Evolutionary conservation across 2,329 filamentous ascomycete genomes (phyloP).

Genomic region (Podosphaera aphanis): DNA sequence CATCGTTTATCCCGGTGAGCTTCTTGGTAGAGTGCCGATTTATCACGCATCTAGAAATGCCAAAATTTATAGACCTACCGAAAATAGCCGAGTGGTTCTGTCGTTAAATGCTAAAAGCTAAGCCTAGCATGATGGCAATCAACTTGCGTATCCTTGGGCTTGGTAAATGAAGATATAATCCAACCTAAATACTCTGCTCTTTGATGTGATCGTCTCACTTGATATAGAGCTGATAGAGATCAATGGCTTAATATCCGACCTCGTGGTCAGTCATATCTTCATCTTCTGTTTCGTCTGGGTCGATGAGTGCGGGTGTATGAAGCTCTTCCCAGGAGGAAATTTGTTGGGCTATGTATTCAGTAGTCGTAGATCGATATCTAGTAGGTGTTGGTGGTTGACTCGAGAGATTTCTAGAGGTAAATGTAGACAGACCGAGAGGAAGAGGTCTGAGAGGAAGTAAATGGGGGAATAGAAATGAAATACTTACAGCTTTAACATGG

Average conservation of each 20-base stretch:
- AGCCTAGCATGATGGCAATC: neutral
- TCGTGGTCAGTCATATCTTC: conserved; percentile 5
- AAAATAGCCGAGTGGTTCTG: neutral
- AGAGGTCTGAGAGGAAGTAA: neutral
- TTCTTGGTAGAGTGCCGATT: neutral
- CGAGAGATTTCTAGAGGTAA: neutral
- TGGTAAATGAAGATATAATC: neutral
- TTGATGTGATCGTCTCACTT: neutral
- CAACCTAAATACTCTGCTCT: neutral
- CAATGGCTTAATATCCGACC: neutral
- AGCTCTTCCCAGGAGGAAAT: conserved; percentile 6
- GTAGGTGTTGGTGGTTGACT: conserved; percentile 3
- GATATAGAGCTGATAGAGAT: neutral
- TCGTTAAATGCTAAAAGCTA: neutral
- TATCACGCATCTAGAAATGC: neutral
- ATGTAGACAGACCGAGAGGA: neutral
- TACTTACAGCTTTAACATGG: conserved; percentile 1
- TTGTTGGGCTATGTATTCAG: conserved; percentile 23
- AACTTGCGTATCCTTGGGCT: neutral
- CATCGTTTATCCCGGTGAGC: neutral
- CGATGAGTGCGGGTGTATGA: conserved; percentile 1
- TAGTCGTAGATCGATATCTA: conserved; percentile 26
- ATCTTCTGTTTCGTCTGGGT: conserved; percentile 6
- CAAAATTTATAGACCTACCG: neutral
- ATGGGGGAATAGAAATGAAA: neutral